Evolutionary conservation across 2,329 filamentous ascomycete genomes (phyloP).

Genomic region (Talaromyces sp.): DNA sequence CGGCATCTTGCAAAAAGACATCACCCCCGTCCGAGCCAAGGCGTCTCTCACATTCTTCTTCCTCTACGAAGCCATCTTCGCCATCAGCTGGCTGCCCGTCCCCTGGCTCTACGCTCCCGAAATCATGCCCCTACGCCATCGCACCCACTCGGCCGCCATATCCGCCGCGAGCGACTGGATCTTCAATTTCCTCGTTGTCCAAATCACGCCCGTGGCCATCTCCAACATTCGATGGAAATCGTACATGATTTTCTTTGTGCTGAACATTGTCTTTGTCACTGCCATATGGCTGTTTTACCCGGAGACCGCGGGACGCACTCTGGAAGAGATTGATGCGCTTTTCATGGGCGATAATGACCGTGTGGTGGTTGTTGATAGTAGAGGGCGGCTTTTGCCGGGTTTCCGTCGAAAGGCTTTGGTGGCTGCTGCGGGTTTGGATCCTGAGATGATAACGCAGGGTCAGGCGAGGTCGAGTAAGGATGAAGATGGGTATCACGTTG

Average conservation of each 20-base stretch:
- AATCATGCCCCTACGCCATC: no score
- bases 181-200: no score
- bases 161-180: no score
- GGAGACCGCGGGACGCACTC: no score
- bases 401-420: background rate
- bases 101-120: constrained; percentile 9
- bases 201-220: no score
- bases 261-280: no score
- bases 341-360: background rate
- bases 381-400: background rate
- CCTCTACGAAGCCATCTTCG: constrained; percentile 7
- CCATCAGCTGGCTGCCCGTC: constrained; percentile 6
- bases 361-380: background rate
- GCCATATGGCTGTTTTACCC: no score
- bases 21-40: background rate
- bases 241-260: no score
- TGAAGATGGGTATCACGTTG: background rate
- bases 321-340: constrained; percentile 14
- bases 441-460: background rate
- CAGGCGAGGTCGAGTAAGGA: background rate
- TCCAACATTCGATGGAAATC: no score
- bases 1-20: background rate
- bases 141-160: no score
- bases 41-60: constrained; percentile 3
- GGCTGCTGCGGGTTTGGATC: background rate